Evolutionary conservation across 108 stramenopile species (phyloP).

Genomic region (Mediolabrus comicus): DNA sequence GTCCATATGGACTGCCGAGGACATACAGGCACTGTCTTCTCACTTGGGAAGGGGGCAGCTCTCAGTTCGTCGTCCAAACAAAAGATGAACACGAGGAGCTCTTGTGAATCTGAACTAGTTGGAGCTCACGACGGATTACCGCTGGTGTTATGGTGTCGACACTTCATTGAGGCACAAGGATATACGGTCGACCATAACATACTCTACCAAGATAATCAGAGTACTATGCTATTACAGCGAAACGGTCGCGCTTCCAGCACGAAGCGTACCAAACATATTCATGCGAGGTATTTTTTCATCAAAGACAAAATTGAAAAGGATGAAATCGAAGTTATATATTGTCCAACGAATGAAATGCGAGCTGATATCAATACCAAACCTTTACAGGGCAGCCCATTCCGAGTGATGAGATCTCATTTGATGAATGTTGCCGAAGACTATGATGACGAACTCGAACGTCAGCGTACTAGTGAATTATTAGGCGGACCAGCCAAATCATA

Average conservation of each 20-base stretch:
- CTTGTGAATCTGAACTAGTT: conserved; percentile 27
- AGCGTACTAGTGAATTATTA: no score
- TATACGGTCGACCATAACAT: conserved; percentile 5
- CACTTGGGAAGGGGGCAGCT: conserved; percentile 20
- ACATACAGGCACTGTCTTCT: conserved; percentile 20
- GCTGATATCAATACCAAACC: conserved; percentile 53
- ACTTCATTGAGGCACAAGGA: conserved; percentile 1
- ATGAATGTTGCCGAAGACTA: not conserved
- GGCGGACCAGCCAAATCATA: no score
- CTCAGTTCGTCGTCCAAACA: conserved; percentile 32
- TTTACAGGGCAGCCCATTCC: conserved; percentile 9
- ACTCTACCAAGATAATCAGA: conserved; percentile 52
- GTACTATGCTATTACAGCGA: conserved; percentile 42
- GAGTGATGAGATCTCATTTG: not conserved
- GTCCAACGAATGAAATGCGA: conserved; percentile 45
- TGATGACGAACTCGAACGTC: not conserved
- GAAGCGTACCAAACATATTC: conserved; percentile 13
- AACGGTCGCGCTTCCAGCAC: conserved; percentile 18
- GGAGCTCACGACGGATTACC: conserved; percentile 23
- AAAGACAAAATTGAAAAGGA: conserved; percentile 18
- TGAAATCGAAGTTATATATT: conserved; percentile 27
- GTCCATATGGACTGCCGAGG: conserved; percentile 14
- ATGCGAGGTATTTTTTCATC: conserved; percentile 21
- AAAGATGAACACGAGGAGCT: conserved; percentile 45
- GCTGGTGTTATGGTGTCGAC: conserved; percentile 30